Base-by-base conservation (phyloP, 75 land plant species). In the Pseudotsuga menziesii region DNA sequence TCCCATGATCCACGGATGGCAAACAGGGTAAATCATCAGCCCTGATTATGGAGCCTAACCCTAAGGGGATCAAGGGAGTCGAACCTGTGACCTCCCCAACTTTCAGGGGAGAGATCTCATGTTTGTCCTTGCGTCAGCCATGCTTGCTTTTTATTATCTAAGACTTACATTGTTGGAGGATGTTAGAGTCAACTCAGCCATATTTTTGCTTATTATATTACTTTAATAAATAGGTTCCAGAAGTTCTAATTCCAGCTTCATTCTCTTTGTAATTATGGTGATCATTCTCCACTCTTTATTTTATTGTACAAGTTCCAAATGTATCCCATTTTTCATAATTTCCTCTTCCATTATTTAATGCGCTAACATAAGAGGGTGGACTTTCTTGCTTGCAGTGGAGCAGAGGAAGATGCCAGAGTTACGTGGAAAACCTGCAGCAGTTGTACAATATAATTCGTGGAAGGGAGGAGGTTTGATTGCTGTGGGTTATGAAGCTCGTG, bases 381-480 rank as follows among this genome's bases (percentile, higher is more conserved):
- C 9, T 78, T 22, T 75, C 7, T 67, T 64, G 39, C 26, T 76
- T 77, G 79, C 77, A 97, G 99, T 97, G 82, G 99, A 97, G 79
- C 99, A 97, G 76, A 72, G 99, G 62, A 97, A 82, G 66, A 88
- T 82, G 14, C 98, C 98, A 29, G 82, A 88, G 61, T 82, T 97
- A 66, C 90, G 84, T 61, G 99, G 99, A 36, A 83, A 83, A 76
- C 99, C 99, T 23, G 84, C 92, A 75, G 99, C 98, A 41, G 99
- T 97, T 17, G 97, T 97, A 35, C 99, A 97, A 29, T 97, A 92
- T 64, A 97, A 97, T 81, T 82, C 90, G 23, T 97, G 99, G 99
- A 97, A 92, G 84, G 99, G 98, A 35, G 99, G 99, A 23, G 98
- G 91, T 11, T 77, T 94, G 75, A 94, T 97, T 77, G 99, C 98